Conservation (phyloP, 148 eudicot genomes). For the Rhododendron williamsianum region DNA sequence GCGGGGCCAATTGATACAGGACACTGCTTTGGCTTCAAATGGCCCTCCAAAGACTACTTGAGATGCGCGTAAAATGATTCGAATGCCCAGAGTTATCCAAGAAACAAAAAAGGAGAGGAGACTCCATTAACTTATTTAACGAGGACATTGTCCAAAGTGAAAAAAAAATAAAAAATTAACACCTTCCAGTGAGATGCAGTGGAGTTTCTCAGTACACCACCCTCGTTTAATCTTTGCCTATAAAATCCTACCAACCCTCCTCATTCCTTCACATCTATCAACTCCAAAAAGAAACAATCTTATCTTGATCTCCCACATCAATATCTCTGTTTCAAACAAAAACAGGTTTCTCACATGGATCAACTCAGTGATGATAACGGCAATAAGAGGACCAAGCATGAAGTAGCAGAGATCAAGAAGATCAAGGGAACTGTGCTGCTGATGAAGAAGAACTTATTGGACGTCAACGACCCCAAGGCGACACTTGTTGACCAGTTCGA, state of each 20-base stretch:
- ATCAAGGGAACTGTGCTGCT: conserved; percentile 41
- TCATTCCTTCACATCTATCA: not conserved
- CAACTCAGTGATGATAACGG: not conserved
- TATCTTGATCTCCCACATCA: not conserved
- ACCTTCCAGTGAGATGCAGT: not conserved
- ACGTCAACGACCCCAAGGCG: conserved; percentile 27
- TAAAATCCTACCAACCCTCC: conserved; percentile 6
- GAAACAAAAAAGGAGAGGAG: not conserved
- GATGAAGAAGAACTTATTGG: conserved; percentile 49
- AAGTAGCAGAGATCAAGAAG: conserved; percentile 4
- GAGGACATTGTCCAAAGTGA: not conserved
- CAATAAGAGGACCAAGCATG: conserved; percentile 5
- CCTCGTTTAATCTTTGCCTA: not conserved
- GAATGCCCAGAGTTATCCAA: not conserved
- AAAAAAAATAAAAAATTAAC: not conserved
- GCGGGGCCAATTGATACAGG: too few species aligned
- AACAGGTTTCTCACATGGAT: not conserved
- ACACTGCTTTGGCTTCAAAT: too few species aligned
- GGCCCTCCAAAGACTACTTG: not conserved
- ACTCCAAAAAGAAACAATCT: not conserved
- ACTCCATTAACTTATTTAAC: not conserved
- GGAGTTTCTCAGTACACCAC: not conserved
- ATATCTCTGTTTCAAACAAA: not conserved
- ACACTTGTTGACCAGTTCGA: conserved; percentile 27
- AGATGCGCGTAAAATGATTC: not conserved